Conservation (phyloP, 2,329 filamentous ascomycete genomes). For the Phyllosticta citrichinensis region DNA sequence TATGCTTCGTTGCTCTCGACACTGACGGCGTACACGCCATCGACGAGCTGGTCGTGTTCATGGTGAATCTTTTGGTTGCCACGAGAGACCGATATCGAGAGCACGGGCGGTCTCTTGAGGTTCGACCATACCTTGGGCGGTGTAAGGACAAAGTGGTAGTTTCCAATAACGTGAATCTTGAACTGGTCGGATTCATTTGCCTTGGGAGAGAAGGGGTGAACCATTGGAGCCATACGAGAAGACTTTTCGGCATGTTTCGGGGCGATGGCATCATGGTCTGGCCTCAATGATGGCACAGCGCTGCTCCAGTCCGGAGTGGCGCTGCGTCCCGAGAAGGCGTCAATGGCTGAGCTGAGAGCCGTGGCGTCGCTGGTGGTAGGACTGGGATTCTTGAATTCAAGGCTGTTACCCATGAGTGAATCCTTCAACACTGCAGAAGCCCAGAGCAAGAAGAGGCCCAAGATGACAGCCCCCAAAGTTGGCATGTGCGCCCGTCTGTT, state of each 20-base stretch:
- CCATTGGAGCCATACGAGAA: not conserved
- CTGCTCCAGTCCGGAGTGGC: not conserved
- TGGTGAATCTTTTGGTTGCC: conserved; percentile 33
- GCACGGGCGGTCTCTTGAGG: conserved; percentile 35
- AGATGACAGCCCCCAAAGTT: not conserved
- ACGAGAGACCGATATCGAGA: conserved; percentile 41
- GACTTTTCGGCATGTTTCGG: conserved; percentile 5
- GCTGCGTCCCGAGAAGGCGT: conserved; percentile 7
- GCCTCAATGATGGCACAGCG: not conserved
- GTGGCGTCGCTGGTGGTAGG: not conserved
- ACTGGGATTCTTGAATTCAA: not conserved
- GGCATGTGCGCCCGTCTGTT: not conserved
- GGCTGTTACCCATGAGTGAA: not conserved
- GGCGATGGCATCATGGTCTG: not conserved
- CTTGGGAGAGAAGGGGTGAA: conserved; percentile 7
- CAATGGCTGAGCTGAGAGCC: conserved; percentile 7
- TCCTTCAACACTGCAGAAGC: not conserved
- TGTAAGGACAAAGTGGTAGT: conserved; percentile 43
- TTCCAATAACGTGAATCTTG: conserved; percentile 44
- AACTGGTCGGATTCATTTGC: conserved; percentile 32
- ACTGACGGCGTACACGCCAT: conserved; percentile 43
- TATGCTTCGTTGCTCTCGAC: conserved; percentile 40
- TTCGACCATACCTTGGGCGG: conserved; percentile 35
- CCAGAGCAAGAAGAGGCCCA: not conserved
- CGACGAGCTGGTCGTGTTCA: conserved; percentile 20